Base-by-base conservation (phyloP, 805 yeast species). In the Zygosaccharomyces siamensis region DNA sequence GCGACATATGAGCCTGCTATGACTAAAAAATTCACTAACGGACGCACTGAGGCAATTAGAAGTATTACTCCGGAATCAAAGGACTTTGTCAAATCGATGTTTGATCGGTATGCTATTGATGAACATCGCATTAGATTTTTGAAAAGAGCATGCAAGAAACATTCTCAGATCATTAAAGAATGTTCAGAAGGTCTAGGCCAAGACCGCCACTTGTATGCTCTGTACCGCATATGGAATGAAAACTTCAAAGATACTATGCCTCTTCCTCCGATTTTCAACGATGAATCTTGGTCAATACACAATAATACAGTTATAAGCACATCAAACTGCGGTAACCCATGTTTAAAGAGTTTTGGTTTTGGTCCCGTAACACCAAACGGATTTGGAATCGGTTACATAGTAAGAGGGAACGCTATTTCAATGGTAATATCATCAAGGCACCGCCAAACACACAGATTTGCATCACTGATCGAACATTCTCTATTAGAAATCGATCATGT, bases 1-100 rank as follows among this genome's bases (percentile, higher is more conserved):
- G 86, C 95, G 55, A 88, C 96, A 5, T 89, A 89, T 65, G 97
- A 89, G 69, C 97, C 97, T 1, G 96, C 96, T 7, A 89, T 89
- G 97, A 90, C 97, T 3, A 89, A 89, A 66, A 73, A 73, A 50
- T 89, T 83, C 64, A 76, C 84, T 54, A 96, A 89, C 63, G 97
- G 97, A 8, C 78, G 97, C 65, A 89, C 97, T 1, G 97, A 89
- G 67, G 95, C 96, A 3, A 81, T 89, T 48, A 75, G 97, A 60
- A 78, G 95, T 0, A 97, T 89, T 4, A 81, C 92, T 5, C 74
- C 79, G 57, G 88, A 88, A 62, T 84, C 93, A 0, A 86, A 86
- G 61, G 73, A 78, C 40, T 89, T 89, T 70, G 95, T 88, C 14
- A 80, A 95, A 48, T 85, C 87, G 55, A 84, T 89, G 63, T 86